phyloP scores from a whole-genome alignment of 148 eudicot species.

The Talinum fruticosum region DNA sequence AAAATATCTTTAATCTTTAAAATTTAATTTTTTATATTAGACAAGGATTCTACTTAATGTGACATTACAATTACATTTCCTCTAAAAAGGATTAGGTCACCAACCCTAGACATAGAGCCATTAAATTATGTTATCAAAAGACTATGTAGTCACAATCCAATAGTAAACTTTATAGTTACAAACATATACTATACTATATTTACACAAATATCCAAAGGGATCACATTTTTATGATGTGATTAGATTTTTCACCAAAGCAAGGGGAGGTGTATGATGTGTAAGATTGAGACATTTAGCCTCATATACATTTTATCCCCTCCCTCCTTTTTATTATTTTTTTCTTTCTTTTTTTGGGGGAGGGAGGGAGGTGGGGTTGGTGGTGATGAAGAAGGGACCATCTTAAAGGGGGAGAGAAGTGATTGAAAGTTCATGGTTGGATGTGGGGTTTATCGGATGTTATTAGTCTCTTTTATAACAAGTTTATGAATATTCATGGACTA shows the following conservation, averaged over 20 bases:
- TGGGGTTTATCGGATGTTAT: background rate
- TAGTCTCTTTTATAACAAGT: too few relatives aligned
- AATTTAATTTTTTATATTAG: too few relatives aligned
- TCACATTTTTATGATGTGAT: background rate
- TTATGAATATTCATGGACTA: too few relatives aligned
- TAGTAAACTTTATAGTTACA: background rate
- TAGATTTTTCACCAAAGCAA: background rate
- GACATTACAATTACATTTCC: background rate
- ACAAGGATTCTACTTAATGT: too few relatives aligned
- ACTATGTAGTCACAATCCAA: background rate
- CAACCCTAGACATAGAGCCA: constrained; percentile 5
- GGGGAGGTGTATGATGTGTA: background rate
- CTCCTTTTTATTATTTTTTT: background rate
- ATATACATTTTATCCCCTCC: background rate
- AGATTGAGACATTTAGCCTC: background rate
- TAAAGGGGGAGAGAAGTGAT: too few relatives aligned
- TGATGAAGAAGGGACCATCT: too few relatives aligned
- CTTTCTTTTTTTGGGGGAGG: background rate
- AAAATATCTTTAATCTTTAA: too few relatives aligned
- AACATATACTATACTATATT: background rate
- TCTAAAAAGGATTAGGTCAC: background rate
- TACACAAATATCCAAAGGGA: background rate
- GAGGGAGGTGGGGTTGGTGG: too few relatives aligned
- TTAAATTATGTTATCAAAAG: background rate
- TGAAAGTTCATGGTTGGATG: background rate